A percentile compares a stretch with the other conserved stretches of the same genome.
These are phyloP conservation scores for Lecanoromycetidae sp. DNA, from an alignment of 2,329 filamentous ascomycete species.

Conservation along the genomic window DNA sequence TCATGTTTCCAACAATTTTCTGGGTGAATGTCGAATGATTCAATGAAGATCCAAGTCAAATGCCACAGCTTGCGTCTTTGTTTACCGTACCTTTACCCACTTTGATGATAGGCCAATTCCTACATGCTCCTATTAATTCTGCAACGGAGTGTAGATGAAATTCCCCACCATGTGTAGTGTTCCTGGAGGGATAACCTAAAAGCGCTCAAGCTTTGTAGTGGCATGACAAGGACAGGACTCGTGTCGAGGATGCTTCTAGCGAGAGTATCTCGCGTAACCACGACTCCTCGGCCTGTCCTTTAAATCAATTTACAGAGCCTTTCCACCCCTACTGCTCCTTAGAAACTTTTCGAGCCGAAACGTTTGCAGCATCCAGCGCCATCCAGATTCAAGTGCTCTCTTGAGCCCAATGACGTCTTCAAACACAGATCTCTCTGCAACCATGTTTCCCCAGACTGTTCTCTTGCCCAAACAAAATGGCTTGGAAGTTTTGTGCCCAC, in stretches of 20 bases:
- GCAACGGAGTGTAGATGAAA: not conserved
- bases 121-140: constrained; percentile 8
- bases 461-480: too few species aligned
- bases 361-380: too few species aligned
- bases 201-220: constrained; percentile 34
- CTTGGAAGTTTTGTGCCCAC: too few species aligned
- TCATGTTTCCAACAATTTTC: constrained; percentile 42
- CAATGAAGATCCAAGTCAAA: constrained; percentile 45
- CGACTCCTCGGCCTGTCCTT: constrained; percentile 21
- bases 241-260: constrained; percentile 21
- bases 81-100: constrained; percentile 17
- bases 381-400: too few species aligned
- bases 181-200: constrained; percentile 37
- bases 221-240: constrained; percentile 30
- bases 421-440: too few species aligned
- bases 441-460: too few species aligned
- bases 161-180: constrained; percentile 41
- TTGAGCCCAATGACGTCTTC: too few species aligned
- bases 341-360: too few species aligned
- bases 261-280: constrained; percentile 20
- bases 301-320: too few species aligned
- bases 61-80: constrained; percentile 37
- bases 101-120: constrained; percentile 21
- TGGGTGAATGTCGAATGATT: constrained; percentile 40
- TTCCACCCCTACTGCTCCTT: too few species aligned